Evolutionary conservation across 2,329 filamentous ascomycete species (phyloP).

Genomic region (Arthrobotrys iridis): DNA sequence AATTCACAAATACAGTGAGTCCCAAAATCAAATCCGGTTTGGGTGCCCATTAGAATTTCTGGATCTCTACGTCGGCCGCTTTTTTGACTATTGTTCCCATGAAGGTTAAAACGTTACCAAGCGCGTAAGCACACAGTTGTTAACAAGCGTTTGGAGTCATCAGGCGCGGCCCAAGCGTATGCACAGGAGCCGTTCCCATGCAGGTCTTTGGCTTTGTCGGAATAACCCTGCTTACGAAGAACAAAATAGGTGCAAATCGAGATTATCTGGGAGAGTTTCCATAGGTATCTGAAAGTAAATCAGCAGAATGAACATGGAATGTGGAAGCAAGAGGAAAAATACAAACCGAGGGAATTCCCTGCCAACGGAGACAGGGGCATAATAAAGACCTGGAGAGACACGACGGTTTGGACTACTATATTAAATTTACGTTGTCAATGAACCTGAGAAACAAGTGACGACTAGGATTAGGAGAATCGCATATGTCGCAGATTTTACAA

Average conservation of each 20-base stretch:
- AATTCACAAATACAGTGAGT: neutral
- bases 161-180: conserved; percentile 9
- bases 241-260: conserved; percentile 4
- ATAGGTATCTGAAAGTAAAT: neutral
- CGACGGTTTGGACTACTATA: neutral
- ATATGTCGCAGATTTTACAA: too few relatives aligned
- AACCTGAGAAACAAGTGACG: neutral
- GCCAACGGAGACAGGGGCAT: neutral
- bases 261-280: neutral
- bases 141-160: neutral
- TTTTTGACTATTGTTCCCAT: neutral
- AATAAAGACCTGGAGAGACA: neutral
- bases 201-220: neutral
- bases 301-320: neutral
- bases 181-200: too few relatives aligned
- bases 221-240: neutral
- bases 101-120: neutral
- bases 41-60: neutral
- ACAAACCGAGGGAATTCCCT: conserved; percentile 12
- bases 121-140: conserved; percentile 1
- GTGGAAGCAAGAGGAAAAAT: neutral
- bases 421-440: neutral
- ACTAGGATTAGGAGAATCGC: neutral
- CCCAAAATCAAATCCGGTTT: conserved; percentile 1
- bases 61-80: neutral